Evolutionary conservation across 2,329 filamentous ascomycete species (phyloP).

Genomic region (Emydomyces testavorans): DNA sequence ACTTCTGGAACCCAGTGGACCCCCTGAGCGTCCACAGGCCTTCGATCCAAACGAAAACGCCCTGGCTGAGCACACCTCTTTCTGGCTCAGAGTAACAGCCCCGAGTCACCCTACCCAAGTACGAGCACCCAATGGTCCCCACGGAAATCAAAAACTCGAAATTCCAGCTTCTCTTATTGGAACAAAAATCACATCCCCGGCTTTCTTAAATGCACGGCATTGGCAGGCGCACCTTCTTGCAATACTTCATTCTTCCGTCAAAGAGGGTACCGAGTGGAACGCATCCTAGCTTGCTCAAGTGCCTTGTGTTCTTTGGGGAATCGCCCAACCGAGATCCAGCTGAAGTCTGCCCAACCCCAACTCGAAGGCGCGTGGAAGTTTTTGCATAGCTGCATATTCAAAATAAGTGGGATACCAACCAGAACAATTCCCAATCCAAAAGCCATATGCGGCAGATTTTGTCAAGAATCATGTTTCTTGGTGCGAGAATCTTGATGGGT

Average conservation of each 20-base stretch:
- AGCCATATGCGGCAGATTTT: constrained; percentile 14
- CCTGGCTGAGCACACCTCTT: too few relatives aligned
- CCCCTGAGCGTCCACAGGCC: too few relatives aligned
- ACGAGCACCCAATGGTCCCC: too few relatives aligned
- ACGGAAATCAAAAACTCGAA: too few relatives aligned
- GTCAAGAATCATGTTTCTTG: constrained; percentile 24
- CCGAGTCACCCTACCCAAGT: too few relatives aligned
- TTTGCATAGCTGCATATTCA: constrained; percentile 15
- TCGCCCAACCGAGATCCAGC: constrained; percentile 12
- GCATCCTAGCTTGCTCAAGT: neutral
- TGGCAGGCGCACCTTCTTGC: neutral
- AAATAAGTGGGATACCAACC: constrained; percentile 16
- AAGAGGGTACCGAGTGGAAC: constrained; percentile 7
- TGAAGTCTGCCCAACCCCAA: constrained; percentile 10
- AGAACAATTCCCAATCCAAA: constrained; percentile 14
- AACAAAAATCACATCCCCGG: constrained; percentile 11
- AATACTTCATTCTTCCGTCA: constrained; percentile 8
- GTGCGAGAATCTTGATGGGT: constrained; percentile 27
- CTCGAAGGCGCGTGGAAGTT: constrained; percentile 11
- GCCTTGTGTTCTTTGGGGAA: constrained; percentile 9
- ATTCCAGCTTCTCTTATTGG: too few relatives aligned
- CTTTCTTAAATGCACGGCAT: constrained; percentile 5
- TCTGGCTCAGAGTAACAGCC: too few relatives aligned
- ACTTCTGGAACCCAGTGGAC: too few relatives aligned
- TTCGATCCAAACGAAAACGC: too few relatives aligned